Evolutionary conservation across 2,329 filamentous ascomycete species (phyloP).

Genomic region (Pseudopithomyces chartarum): DNA sequence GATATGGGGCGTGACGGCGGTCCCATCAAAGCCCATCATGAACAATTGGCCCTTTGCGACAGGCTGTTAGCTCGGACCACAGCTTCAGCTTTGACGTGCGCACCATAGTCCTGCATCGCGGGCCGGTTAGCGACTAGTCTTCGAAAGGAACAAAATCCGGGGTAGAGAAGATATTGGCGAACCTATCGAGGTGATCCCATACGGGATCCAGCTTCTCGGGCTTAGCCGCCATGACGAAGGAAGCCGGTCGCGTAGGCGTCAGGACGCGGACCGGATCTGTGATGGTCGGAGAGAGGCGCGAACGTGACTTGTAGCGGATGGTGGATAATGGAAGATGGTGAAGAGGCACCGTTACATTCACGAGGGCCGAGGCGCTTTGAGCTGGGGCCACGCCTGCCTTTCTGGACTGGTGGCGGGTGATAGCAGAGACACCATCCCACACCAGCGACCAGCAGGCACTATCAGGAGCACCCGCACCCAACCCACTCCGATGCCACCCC

Average conservation of each 20-base stretch:
- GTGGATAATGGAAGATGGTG: conserved; percentile 41
- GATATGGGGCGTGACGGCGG: conserved; percentile 81
- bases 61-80: conserved; percentile 32
- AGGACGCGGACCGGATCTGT: conserved; percentile 16
- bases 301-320: conserved; percentile 40
- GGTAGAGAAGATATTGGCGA: conserved; percentile 45
- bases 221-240: conserved; percentile 57
- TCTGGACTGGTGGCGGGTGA: conserved; percentile 30
- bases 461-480: conserved; percentile 20
- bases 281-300: conserved; percentile 32
- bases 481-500: conserved; percentile 35
- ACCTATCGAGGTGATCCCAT: conserved; percentile 80
- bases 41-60: conserved; percentile 75
- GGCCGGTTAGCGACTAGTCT: conserved; percentile 39
- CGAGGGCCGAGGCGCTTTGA: conserved; percentile 23
- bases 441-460: conserved; percentile 5
- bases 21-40: conserved; percentile 87
- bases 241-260: conserved; percentile 40
- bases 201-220: conserved; percentile 52
- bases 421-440: conserved; percentile 18
- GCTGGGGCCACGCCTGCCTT: conserved; percentile 24
- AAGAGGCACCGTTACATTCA: conserved; percentile 40
- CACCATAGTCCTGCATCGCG: conserved; percentile 52
- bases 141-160: conserved; percentile 31
- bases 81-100: conserved; percentile 16